Percentiles rank a stretch among this genome's conserved stretches.
These are phyloP conservation scores for Piper longum DNA, from an alignment of 164 flowering plant species.

Conservation along the genomic window DNA sequence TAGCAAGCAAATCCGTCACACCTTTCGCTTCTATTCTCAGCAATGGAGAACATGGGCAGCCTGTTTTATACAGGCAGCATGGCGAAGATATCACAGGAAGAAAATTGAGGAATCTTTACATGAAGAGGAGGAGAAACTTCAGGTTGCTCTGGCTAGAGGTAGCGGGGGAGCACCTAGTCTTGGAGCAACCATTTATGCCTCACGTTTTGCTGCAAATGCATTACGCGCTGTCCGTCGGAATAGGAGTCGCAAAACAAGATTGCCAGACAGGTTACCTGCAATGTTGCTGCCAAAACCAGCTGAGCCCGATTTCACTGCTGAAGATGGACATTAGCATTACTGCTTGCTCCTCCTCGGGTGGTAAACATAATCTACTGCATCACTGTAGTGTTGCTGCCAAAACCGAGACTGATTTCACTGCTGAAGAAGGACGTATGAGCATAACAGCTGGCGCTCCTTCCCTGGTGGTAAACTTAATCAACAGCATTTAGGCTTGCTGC, in stretches of 20 bases:
- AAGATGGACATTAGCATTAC: conserved; percentile 1
- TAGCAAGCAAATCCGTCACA: conserved; percentile 84
- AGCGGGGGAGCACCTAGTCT: conserved; percentile 43
- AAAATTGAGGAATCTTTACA: conserved; percentile 53
- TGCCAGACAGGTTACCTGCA: conserved; percentile 26
- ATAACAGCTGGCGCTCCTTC: no score
- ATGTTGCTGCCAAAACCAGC: conserved; percentile 41
- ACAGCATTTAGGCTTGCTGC: no score
- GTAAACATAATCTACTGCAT: no score
- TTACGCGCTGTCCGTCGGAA: conserved; percentile 28
- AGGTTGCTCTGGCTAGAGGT: conserved; percentile 41
- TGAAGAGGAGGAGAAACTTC: conserved; percentile 58
- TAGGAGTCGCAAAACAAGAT: conserved; percentile 19
- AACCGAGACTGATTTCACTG: no score
- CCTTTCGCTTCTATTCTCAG: conserved; percentile 83
- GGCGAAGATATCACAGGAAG: conserved; percentile 61
- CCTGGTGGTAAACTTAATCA: no score
- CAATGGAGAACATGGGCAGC: conserved; percentile 99
- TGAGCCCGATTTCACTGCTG: conserved; percentile 40
- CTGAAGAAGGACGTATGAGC: no score
- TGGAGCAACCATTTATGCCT: conserved; percentile 76
- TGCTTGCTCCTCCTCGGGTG: no score
- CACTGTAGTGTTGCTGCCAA: no score
- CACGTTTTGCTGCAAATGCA: conserved; percentile 68
- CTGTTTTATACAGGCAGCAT: conserved; percentile 84